Percentiles rank a stretch among this genome's conserved stretches.
These are phyloP conservation scores for Hirschfeldia incana DNA, from an alignment of 345 rosid genomes.

Conservation along the genomic window DNA sequence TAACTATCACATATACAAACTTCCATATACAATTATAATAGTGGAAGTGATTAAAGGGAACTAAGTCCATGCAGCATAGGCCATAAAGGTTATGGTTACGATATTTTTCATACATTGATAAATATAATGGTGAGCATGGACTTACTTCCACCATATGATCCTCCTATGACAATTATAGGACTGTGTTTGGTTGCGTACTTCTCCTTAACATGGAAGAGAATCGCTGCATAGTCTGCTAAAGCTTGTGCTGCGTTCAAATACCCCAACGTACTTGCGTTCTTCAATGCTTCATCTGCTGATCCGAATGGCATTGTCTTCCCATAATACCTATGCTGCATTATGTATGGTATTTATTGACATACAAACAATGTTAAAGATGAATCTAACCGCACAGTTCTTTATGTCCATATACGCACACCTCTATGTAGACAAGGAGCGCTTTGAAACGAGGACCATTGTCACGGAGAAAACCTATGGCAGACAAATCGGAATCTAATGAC, in stretches of 20 bases:
- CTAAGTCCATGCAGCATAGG: not conserved
- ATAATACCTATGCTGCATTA: constrained; percentile 53
- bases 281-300: constrained; percentile 47
- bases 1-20: not conserved
- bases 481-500: constrained; percentile 35
- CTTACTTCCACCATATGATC: constrained; percentile 84
- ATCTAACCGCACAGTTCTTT: not conserved
- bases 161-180: constrained; percentile 68
- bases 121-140: not conserved
- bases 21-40: not conserved
- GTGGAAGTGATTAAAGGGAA: not conserved
- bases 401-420: constrained; percentile 28
- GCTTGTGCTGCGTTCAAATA: constrained; percentile 64
- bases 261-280: constrained; percentile 49
- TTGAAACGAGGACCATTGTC: constrained; percentile 43
- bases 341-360: not conserved
- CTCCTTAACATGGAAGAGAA: constrained; percentile 51
- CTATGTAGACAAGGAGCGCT: constrained; percentile 48
- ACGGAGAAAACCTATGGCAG: constrained; percentile 30
- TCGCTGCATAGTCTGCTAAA: constrained; percentile 59
- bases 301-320: constrained; percentile 58
- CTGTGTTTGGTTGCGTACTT: constrained; percentile 38
- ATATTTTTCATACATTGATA: not conserved
- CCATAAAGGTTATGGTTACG: not conserved
- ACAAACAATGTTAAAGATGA: not conserved